phyloP scores from a whole-genome alignment of 768 basidiomycete genomes.

The Terana coerulea region DNA sequence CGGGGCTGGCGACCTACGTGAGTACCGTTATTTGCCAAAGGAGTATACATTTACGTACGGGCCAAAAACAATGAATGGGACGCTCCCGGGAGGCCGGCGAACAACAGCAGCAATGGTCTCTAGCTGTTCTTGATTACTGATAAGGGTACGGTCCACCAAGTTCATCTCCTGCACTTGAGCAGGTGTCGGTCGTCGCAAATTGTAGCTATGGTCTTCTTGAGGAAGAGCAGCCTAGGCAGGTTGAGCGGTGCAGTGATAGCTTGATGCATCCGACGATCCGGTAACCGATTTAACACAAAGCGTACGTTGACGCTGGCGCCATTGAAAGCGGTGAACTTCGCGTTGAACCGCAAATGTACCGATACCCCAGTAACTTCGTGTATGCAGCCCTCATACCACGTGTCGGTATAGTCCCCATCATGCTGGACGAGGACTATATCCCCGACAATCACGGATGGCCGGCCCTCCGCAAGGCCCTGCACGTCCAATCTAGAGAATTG shows the following conservation, averaged over 20 bases:
- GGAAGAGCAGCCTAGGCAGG: conserved; percentile 50
- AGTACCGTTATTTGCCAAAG: neutral
- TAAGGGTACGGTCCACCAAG: conserved; percentile 41
- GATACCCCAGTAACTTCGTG: conserved; percentile 45
- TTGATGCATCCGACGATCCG: conserved; percentile 56
- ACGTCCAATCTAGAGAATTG: conserved; percentile 28
- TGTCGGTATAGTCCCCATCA: conserved; percentile 33
- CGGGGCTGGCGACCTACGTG: conserved; percentile 26
- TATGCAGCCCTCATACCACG: conserved; percentile 60
- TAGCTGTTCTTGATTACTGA: conserved; percentile 43
- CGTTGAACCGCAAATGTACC: conserved; percentile 47
- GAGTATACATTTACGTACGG: conserved; percentile 44
- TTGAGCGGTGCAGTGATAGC: conserved; percentile 45
- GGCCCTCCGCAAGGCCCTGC: conserved; percentile 6
- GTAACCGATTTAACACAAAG: conserved; percentile 51
- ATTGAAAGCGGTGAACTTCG: conserved; percentile 36
- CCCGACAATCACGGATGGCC: conserved; percentile 46
- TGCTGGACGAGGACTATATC: conserved; percentile 36
- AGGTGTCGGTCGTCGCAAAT: conserved; percentile 10
- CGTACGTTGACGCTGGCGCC: conserved; percentile 44
- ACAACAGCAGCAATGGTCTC: conserved; percentile 47
- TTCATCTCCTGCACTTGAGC: conserved; percentile 15
- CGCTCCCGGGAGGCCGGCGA: conserved; percentile 38
- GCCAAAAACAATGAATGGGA: conserved; percentile 59
- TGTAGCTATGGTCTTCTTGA: conserved; percentile 23